Conservation (phyloP, 495 filamentous ascomycete genomes). For the Physcia stellaris region DNA sequence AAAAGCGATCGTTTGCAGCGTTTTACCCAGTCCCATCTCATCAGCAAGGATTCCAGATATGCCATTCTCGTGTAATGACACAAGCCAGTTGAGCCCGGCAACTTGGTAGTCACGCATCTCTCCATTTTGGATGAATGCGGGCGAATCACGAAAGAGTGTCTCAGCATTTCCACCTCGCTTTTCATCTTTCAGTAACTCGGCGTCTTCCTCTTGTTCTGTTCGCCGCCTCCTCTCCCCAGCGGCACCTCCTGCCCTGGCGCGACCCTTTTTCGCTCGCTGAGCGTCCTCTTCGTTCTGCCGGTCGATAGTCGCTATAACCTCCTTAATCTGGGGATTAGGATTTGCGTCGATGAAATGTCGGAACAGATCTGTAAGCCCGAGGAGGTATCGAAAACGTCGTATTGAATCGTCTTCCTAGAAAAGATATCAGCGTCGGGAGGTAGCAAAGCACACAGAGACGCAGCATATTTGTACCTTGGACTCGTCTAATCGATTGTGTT, state of each 20-base stretch:
- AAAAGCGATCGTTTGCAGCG: conserved; percentile 81
- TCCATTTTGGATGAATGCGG: conserved; percentile 70
- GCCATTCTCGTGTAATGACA: conserved; percentile 94
- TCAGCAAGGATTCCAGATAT: conserved; percentile 96
- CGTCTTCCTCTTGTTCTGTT: conserved; percentile 97
- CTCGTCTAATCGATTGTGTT: conserved; percentile 78
- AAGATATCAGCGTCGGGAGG: background rate
- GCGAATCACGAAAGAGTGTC: conserved; percentile 86
- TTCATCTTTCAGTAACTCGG: conserved; percentile 85
- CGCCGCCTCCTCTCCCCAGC: conserved; percentile 63
- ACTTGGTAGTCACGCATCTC: conserved; percentile 94
- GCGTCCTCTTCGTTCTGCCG: conserved; percentile 70
- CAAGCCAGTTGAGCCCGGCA: conserved; percentile 92
- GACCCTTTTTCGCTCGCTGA: conserved; percentile 52
- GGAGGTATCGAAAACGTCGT: conserved; percentile 85
- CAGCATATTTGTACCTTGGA: conserved; percentile 54
- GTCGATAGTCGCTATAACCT: conserved; percentile 87
- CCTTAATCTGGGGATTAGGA: conserved; percentile 79
- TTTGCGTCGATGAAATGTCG: conserved; percentile 98
- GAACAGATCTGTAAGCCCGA: conserved; percentile 94
- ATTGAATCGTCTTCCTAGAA: conserved; percentile 86
- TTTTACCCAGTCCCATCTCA: conserved; percentile 96
- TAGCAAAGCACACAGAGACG: background rate
- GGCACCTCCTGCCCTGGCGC: conserved; percentile 72
- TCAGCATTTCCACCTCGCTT: conserved; percentile 71